A percentile compares a stretch with the other conserved stretches of the same genome.
Conservation (phyloP, 805 yeast genomes). For the Kuraishia piskuri region DNA sequence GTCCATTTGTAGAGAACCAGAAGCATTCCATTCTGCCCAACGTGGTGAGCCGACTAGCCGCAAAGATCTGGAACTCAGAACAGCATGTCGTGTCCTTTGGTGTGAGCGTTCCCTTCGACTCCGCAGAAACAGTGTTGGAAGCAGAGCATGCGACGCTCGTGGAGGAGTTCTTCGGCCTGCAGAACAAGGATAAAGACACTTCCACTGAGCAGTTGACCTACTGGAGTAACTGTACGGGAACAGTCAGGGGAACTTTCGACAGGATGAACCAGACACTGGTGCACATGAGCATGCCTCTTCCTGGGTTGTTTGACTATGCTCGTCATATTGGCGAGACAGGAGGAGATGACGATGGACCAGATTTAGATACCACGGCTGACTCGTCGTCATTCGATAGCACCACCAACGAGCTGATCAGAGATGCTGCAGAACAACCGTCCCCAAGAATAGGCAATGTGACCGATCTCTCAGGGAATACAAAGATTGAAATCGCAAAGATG, state of each 20-base stretch:
- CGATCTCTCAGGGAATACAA: slow-evolving; percentile 14
- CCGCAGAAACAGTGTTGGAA: neutral
- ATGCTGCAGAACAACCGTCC: neutral
- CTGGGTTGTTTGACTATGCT: slow-evolving; percentile 13
- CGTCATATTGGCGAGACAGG: neutral
- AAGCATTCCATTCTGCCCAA: slow-evolving; percentile 53
- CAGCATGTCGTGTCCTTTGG: slow-evolving; percentile 12
- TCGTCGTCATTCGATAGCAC: neutral
- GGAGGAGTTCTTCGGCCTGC: neutral
- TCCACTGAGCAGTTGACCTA: slow-evolving; percentile 11
- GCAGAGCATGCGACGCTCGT: neutral
- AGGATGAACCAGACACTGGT: slow-evolving; percentile 9
- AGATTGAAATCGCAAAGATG: slow-evolving; percentile 4
- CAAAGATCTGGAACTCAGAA: slow-evolving; percentile 42
- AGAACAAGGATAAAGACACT: neutral
- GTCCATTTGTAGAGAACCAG: slow-evolving; percentile 40
- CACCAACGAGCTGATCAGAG: neutral
- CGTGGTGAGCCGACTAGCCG: slow-evolving; percentile 37
- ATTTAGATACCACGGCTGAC: slow-evolving; percentile 10
- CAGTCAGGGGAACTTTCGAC: slow-evolving; percentile 33
- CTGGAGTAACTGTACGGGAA: slow-evolving; percentile 38
- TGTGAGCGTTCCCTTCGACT: neutral
- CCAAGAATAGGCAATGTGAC: slow-evolving; percentile 13
- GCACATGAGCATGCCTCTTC: slow-evolving; percentile 21
- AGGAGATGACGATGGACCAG: slow-evolving; percentile 5